phyloP scores from a whole-genome alignment of 208 protist species.

The Wallacemonas sp. region DNA sequence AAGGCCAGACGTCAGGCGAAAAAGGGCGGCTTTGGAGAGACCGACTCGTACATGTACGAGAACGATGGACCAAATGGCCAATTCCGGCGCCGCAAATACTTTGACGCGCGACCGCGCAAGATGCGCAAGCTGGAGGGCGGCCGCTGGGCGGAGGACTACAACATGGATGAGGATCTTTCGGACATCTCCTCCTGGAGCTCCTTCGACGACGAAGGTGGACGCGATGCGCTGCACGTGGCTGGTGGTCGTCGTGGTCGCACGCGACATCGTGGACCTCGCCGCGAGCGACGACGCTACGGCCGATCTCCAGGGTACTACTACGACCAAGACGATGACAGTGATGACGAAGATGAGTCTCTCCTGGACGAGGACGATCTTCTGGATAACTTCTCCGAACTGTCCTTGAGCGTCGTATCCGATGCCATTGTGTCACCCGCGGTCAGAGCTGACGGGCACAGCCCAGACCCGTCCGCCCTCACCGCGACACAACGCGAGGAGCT shows the following conservation, averaged over 20 bases:
- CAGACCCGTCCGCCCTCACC: constrained; percentile 16
- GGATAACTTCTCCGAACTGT: constrained; percentile 16
- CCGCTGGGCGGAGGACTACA: constrained; percentile 22
- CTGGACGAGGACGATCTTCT: constrained; percentile 13
- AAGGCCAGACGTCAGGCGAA: not conserved
- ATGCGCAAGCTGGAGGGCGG: constrained; percentile 31
- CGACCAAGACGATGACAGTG: constrained; percentile 2
- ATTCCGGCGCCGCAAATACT: constrained; percentile 22
- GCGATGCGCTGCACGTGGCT: constrained; percentile 18
- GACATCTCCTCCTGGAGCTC: constrained; percentile 39
- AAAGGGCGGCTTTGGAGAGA: not conserved
- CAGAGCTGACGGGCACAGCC: not conserved
- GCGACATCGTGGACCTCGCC: constrained; percentile 19
- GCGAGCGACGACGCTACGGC: constrained; percentile 16
- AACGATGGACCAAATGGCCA: constrained; percentile 2
- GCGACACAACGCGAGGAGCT: constrained; percentile 34
- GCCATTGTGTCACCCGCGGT: not conserved
- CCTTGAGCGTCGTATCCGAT: constrained; percentile 10
- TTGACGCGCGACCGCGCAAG: constrained; percentile 29
- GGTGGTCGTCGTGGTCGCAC: constrained; percentile 19
- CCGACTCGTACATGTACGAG: constrained; percentile 26
- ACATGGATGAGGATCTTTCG: constrained; percentile 22
- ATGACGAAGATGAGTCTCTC: not conserved
- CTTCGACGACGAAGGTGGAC: constrained; percentile 22
- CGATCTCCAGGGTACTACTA: constrained; percentile 19